Base-by-base conservation (phyloP, 1,139 yeast species). In the Yamadazyma sp. region DNA sequence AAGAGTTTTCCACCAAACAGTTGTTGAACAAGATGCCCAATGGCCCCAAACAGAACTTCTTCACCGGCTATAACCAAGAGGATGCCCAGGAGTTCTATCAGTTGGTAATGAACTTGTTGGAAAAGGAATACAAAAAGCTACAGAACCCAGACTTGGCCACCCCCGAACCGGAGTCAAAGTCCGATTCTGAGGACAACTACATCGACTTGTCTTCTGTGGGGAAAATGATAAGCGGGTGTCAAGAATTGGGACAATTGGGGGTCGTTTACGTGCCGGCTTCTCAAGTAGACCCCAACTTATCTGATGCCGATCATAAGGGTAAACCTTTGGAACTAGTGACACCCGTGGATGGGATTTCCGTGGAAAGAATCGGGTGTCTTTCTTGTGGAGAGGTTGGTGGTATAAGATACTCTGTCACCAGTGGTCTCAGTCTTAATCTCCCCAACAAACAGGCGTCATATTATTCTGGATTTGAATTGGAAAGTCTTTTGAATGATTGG, bases 51-150 rank as follows among this genome's bases (percentile, higher is more conserved):
- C 84, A 81, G 50, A 82, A 82, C 54, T 74, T 88, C 46, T 80
- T 88, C 53, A 62, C 81, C 34, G 92, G 96, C 1, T 86, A 87
- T 54, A 88, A 86, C 52, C 97, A 88, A 61, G 96, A 88, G 59
- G 97, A 88, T 61, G 96, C 96, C 0, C 96, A 89, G 61, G 97
- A 88, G 57, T 88, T 88, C 53, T 88, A 88, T 63, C 96, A 88
- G 57, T 77, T 86, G 45, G 76, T 88, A 4, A 72, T 88, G 72
- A 72, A 76, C 31, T 77, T 85, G 38, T 66, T 88, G 36, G 97
- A 88, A 57, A 76, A 74, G 37, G 95, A 88, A 45, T 69, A 62
- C 49, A 70, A 67, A 41, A 56, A 51, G 20, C 28, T 34, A 4
- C 32, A 28, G 14, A 34, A n/a, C 11, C 33, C 40, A 8, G 34